Evolutionary conservation across 2,329 filamentous ascomycete species (phyloP).

Genomic region (Rhynchosporium agropyri): DNA sequence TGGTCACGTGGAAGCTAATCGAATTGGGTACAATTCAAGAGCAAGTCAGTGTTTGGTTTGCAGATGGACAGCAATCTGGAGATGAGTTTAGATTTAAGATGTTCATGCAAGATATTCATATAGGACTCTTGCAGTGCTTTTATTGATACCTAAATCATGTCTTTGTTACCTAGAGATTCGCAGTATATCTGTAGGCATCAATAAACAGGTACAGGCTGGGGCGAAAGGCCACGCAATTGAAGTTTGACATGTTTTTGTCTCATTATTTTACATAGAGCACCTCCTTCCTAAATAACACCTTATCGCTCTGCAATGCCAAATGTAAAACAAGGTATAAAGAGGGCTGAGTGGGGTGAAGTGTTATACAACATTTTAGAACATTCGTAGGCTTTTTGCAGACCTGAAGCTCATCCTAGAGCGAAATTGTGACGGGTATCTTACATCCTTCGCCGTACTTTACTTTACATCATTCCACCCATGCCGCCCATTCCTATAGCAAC

Average conservation of each 20-base stretch:
- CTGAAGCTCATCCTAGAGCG: slow-evolving; percentile 24
- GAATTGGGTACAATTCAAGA: background rate
- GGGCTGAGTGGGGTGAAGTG: slow-evolving; percentile 38
- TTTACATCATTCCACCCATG: slow-evolving; percentile 44
- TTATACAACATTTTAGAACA: slow-evolving; percentile 39
- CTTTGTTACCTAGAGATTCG: slow-evolving; percentile 11
- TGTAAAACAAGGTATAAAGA: slow-evolving; percentile 39
- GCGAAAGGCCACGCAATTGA: slow-evolving; percentile 24
- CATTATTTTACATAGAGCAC: slow-evolving; percentile 37
- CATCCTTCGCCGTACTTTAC: slow-evolving; percentile 33
- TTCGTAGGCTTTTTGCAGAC: slow-evolving; percentile 24
- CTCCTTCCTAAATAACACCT: slow-evolving; percentile 33
- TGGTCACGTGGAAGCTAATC: slow-evolving; percentile 21
- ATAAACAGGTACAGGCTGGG: slow-evolving; percentile 11
- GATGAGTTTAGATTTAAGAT: background rate
- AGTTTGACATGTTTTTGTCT: slow-evolving; percentile 35
- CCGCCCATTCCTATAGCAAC: slow-evolving; percentile 43
- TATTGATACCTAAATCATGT: background rate
- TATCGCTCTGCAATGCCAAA: slow-evolving; percentile 38
- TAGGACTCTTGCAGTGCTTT: background rate
- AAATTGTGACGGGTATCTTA: slow-evolving; percentile 35
- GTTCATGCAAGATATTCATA: background rate
- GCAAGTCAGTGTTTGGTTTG: background rate
- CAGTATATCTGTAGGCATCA: slow-evolving; percentile 9
- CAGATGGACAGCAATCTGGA: background rate